Base-by-base conservation (phyloP, 495 filamentous ascomycete genomes). In the Pseudoneurospora amorphoporcata region DNA sequence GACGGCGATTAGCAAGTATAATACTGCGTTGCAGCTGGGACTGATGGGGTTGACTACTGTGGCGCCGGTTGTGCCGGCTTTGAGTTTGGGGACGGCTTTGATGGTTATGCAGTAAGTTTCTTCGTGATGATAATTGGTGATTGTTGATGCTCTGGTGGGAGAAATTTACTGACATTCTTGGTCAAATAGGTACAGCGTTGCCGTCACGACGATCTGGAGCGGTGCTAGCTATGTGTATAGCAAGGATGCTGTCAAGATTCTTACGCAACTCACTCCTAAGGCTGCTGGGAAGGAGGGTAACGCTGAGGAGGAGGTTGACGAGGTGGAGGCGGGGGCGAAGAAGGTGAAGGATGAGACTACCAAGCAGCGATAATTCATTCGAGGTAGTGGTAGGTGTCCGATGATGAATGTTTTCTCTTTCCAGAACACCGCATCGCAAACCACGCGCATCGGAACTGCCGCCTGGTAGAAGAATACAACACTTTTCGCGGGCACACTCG, bases 1-100 rank as follows among this genome's bases (percentile, higher is more conserved):
- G 0, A 99, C 95, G 0, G 88, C 85, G 17, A 93, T 99, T 75
- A 95, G 92, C 75, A 99, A 99, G 86, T 88, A 90, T 72, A 97
- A 97, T 75, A 97, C 93, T 0, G 90, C 90, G 2, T 77, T 96
- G 77, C 93, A 97, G 80, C 79, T 97, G 42, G 88, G 88, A 16
- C 82, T 97, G 69, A 91, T 97, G 76, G 93, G 92, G 7, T 83
- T 87, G 40, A 93, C 91, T 3, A 94, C 93, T 76, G 88, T 88
- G 2, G 84, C 92, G 72, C 93, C 93, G 7, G 80, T 97, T 6
- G 53, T 94, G 7, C 83, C 86, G 4, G 70, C 53, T 1, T 82
- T 86, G 5, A 86, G 91, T 78, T 77, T 93, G 68, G 83, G 81
- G 17, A 76, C 81, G 42, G 82, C 84, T 68, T 87, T 94, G 84